Conservation (phyloP, 345 rosid species). For the Tarenaya hassleriana region DNA sequence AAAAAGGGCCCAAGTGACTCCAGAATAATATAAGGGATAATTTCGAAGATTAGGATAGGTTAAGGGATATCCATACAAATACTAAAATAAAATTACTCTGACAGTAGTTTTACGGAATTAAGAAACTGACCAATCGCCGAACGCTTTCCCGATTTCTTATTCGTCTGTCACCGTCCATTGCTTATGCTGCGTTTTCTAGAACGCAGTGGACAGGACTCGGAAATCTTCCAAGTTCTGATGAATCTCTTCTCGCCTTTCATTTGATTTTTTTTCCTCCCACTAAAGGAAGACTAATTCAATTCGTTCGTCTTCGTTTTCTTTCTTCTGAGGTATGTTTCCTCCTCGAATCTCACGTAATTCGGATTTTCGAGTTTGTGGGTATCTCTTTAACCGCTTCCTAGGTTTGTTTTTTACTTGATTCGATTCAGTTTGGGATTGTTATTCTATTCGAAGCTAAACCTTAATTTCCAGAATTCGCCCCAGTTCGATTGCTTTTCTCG, state of each 20-base stretch:
- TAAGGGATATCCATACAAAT: no score
- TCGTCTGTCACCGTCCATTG: constrained; percentile 7
- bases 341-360: constrained; percentile 2
- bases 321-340: constrained; percentile 15
- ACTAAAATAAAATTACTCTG: background rate
- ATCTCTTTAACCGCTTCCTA: background rate
- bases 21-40: no score
- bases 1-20: no score
- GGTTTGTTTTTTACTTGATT: constrained; percentile 15
- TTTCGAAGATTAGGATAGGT: no score
- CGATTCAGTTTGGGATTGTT: background rate
- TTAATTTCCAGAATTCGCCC: background rate
- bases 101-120: constrained; percentile 7
- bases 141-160: background rate
- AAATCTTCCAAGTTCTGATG: background rate
- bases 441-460: constrained; percentile 7
- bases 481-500: no score
- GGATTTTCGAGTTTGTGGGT: constrained; percentile 10
- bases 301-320: background rate
- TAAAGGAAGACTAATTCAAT: constrained; percentile 16
- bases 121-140: constrained; percentile 18
- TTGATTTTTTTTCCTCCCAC: background rate
- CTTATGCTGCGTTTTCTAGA: constrained; percentile 18
- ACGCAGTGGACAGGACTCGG: constrained; percentile 19
- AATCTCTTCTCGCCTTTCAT: background rate